phyloP scores from a whole-genome alignment of 2,329 filamentous ascomycete genomes.

The Tolypocladium cylindrosporum region DNA sequence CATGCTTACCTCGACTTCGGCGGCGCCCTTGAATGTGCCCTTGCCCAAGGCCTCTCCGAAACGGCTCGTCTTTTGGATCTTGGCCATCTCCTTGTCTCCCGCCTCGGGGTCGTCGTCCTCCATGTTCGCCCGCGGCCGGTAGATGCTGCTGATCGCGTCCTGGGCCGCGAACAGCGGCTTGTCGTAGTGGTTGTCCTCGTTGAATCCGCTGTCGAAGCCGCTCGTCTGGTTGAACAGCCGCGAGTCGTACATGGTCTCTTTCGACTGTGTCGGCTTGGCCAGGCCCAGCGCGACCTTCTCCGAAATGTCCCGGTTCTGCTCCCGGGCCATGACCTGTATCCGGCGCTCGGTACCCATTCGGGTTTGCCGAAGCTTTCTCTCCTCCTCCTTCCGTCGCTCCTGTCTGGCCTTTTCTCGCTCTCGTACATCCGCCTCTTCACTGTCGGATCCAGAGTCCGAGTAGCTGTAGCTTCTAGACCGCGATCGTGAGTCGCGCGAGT shows the following conservation, averaged over 20 bases:
- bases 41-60: constrained; percentile 81
- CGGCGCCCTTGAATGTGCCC: constrained; percentile 83
- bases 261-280: constrained; percentile 85
- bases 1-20: constrained; percentile 62
- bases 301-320: constrained; percentile 93
- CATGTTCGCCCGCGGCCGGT: constrained; percentile 66
- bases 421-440: constrained; percentile 60
- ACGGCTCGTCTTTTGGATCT: constrained; percentile 73
- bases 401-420: constrained; percentile 69
- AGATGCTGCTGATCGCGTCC: constrained; percentile 90
- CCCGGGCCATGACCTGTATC: constrained; percentile 84
- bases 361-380: constrained; percentile 83
- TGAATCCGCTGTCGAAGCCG: constrained; percentile 86
- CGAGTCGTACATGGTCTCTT: constrained; percentile 95
- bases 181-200: constrained; percentile 95
- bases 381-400: constrained; percentile 71
- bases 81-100: constrained; percentile 74
- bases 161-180: constrained; percentile 95
- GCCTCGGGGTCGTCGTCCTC: constrained; percentile 71
- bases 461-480: constrained; percentile 40
- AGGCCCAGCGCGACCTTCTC: constrained; percentile 93
- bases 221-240: constrained; percentile 89
- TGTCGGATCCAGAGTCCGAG: constrained; percentile 37
- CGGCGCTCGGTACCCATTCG: constrained; percentile 91
- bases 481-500: constrained; percentile 28